Base-by-base conservation (phyloP, 2,329 filamentous ascomycete genomes). In the Penicillium sp. region DNA sequence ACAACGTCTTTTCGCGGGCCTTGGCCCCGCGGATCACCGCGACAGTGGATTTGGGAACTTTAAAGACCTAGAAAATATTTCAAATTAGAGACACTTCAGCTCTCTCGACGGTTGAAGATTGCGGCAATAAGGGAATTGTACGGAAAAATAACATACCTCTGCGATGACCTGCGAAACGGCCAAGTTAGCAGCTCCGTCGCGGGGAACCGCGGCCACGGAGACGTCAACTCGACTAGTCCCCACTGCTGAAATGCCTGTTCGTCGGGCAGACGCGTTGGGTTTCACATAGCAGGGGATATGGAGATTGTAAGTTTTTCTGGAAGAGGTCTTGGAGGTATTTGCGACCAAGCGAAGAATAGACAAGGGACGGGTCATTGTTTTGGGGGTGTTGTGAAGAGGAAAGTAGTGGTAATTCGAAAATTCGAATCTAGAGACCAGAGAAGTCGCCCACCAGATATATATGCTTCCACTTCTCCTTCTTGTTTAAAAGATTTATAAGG, bases 101-200 rank as follows among this genome's bases (percentile, higher is more conserved):
- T 33, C 12, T 12, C 10, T 33, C 12, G 10, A 12, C 30, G 10
- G 30, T 33, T 1, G 30, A 2, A 33, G 30, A 33, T 33, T 33
- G 30, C 30, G 6, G 12, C 12, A 3, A 9, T 9, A 12, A 33
- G 4, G 9, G 2, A 33, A 12, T 33, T 12, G 2, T 12, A 28
- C 9, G 12, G 12, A 33, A 33, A 33, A 1, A 7, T 10, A 15
- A 50, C 76, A 65, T 68, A 88, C 87, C 70, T 86, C 79, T 65
- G 88, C 88, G 59, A 92, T 78, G 4, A 91, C 76, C 40, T 84
- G 80, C 53, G 87, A 77, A 2, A 91, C 86, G 4, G 89, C 89
- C 71, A 84, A 85, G 72, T 92, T 92, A 5, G 89, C 86, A 71
- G 90, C 87, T 15, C 89, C 88, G 15, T 91, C 87, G 63, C 84